A percentile compares a stretch with the other conserved stretches of the same genome.
These are phyloP conservation scores for Musa balbisiana DNA, from an alignment of 202 grass and related monocot genomes.

Conservation along the genomic window DNA sequence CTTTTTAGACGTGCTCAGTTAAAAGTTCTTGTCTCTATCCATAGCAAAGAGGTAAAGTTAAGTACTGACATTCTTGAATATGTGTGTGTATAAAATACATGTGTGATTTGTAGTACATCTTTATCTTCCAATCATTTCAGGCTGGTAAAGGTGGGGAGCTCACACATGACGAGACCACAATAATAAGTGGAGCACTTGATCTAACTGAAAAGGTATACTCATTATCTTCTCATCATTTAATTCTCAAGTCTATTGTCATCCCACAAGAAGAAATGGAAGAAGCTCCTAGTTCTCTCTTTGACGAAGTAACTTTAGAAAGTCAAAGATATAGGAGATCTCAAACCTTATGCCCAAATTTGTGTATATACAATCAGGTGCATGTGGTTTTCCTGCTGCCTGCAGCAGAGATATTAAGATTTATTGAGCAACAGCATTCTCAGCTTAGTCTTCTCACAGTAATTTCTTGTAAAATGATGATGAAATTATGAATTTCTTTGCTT, in stretches of 20 bases:
- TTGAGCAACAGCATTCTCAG: too few relatives aligned
- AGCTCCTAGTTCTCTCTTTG: not conserved
- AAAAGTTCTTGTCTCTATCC: constrained; percentile 95
- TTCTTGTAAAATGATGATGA: too few relatives aligned
- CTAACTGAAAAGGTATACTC: constrained; percentile 86
- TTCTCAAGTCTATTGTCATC: not conserved
- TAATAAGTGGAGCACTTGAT: constrained; percentile 97
- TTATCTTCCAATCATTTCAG: constrained; percentile 32
- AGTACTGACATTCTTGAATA: not conserved
- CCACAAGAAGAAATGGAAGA: not conserved
- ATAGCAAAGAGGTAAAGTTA: constrained; percentile 82
- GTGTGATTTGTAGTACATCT: not conserved
- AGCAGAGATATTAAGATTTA: too few relatives aligned
- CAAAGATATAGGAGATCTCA: too few relatives aligned
- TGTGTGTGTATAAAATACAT: not conserved
- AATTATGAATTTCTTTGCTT: too few relatives aligned
- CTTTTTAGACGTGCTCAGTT: constrained; percentile 97
- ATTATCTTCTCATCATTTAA: not conserved
- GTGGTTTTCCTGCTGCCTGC: too few relatives aligned
- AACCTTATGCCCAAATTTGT: too few relatives aligned
- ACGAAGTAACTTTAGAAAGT: too few relatives aligned
- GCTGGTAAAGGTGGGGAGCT: constrained; percentile 98
- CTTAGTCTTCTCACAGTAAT: too few relatives aligned
- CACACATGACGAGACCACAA: constrained; percentile 98
- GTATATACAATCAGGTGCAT: too few relatives aligned